Evolutionary conservation across 78 protist genomes (phyloP).

Genomic region (Emiliania huxleyi): DNA sequence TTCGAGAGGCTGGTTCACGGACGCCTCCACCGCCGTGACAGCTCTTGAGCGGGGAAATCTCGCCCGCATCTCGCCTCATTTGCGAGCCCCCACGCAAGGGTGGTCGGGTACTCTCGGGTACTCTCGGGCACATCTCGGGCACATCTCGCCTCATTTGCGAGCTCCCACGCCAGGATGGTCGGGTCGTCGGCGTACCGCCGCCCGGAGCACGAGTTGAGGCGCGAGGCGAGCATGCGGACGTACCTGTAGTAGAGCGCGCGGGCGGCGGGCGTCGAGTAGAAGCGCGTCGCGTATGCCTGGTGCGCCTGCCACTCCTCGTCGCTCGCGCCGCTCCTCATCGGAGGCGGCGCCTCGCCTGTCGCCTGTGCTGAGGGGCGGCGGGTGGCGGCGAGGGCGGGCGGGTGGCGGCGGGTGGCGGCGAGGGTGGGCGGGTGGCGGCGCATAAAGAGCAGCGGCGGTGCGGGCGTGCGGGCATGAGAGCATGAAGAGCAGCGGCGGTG

Average conservation of each 20-base stretch:
- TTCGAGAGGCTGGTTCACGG: no score
- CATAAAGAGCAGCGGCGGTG: no score
- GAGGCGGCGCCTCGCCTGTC: background rate
- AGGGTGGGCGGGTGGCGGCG: no score
- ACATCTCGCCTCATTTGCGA: slow-evolving; percentile 4
- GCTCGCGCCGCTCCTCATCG: background rate
- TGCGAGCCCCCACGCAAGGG: background rate
- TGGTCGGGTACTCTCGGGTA: background rate
- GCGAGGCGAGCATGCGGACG: background rate
- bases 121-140: no score
- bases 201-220: background rate
- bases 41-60: no score
- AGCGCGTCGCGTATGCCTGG: background rate
- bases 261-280: background rate
- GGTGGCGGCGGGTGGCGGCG: no score
- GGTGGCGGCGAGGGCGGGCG: no score
- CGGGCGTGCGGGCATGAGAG: no score
- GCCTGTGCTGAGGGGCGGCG: no score
- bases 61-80: slow-evolving; percentile 26
- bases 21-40: no score
- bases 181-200: background rate
- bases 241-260: background rate
- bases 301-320: background rate
- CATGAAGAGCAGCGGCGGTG: no score
- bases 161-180: background rate